phyloP scores from a whole-genome alignment of 2,329 filamentous ascomycete species.

The Xylariaceae sp. region DNA sequence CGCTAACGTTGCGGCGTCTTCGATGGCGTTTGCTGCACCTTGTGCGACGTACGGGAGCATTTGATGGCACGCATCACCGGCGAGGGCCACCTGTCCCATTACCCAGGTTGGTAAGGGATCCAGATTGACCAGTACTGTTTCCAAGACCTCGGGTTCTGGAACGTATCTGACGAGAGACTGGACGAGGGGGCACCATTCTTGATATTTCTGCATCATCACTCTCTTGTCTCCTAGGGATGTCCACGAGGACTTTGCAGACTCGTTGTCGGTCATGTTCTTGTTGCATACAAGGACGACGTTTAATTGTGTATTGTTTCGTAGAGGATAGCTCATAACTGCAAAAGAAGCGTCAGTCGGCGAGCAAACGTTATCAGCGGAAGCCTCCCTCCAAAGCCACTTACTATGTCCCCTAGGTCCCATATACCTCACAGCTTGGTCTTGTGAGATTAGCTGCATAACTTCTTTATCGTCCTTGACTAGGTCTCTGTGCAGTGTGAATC shows the following conservation, averaged over 20 bases:
- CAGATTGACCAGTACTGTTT: conserved; percentile 63
- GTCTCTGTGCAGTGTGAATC: conserved; percentile 48
- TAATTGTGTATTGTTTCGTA: conserved; percentile 60
- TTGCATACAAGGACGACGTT: conserved; percentile 63
- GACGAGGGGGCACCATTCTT: conserved; percentile 13
- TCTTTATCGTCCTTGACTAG: conserved; percentile 44
- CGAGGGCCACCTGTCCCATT: conserved; percentile 11
- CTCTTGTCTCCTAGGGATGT: conserved; percentile 59
- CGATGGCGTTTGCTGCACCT: conserved; percentile 62
- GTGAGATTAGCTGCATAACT: conserved; percentile 52
- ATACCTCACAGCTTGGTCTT: conserved; percentile 57
- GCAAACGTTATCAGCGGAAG: conserved; percentile 7
- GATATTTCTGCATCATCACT: conserved; percentile 56
- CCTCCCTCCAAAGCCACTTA: conserved; percentile 24
- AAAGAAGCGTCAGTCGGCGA: background rate
- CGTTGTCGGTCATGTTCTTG: conserved; percentile 55
- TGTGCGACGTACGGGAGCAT: conserved; percentile 62
- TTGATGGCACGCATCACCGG: conserved; percentile 38
- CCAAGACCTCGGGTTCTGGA: conserved; percentile 48
- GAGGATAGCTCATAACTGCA: conserved; percentile 56
- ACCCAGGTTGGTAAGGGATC: conserved; percentile 61
- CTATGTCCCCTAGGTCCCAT: conserved; percentile 62
- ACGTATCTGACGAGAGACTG: conserved; percentile 6
- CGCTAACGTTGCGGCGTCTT: conserved; percentile 39
- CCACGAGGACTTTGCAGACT: conserved; percentile 49